These are phyloP conservation scores for Tephrocybe sp. DNA, from an alignment of 768 basidiomycete species.

Conservation along the genomic window DNA sequence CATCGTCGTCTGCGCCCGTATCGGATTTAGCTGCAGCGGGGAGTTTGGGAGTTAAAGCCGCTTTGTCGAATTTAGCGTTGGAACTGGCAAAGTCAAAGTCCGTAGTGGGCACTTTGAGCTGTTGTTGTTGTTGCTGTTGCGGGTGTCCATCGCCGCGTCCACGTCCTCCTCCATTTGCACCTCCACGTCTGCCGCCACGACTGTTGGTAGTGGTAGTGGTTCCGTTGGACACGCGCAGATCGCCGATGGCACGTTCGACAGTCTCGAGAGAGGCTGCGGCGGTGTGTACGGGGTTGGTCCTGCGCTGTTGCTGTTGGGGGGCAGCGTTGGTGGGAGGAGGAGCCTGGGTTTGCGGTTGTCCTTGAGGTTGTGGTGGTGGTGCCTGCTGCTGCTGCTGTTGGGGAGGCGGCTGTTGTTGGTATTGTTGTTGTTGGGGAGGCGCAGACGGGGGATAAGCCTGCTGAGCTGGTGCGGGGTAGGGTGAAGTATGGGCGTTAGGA, in stretches of 20 bases:
- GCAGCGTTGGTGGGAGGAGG: slow-evolving; percentile 24
- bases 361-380: slow-evolving; percentile 25
- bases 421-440: background rate
- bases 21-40: background rate
- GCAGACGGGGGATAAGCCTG: slow-evolving; percentile 7
- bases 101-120: slow-evolving; percentile 66
- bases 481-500: slow-evolving; percentile 10
- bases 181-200: slow-evolving; percentile 12
- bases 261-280: slow-evolving; percentile 75
- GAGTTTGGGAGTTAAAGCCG: slow-evolving; percentile 41
- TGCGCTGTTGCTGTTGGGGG: slow-evolving; percentile 23
- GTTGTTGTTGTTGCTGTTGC: slow-evolving; percentile 13
- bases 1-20: slow-evolving; percentile 27
- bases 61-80: slow-evolving; percentile 82
- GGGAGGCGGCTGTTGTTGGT: background rate
- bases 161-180: slow-evolving; percentile 23
- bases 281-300: slow-evolving; percentile 57
- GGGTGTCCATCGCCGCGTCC: background rate
- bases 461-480: slow-evolving; percentile 9
- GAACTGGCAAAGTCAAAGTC: slow-evolving; percentile 82
- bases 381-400: slow-evolving; percentile 16
- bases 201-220: slow-evolving; percentile 16
- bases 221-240: slow-evolving; percentile 41
- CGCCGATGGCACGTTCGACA: slow-evolving; percentile 53
- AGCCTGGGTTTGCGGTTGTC: slow-evolving; percentile 14